Evolutionary conservation across 257 asterid species (phyloP), one percentile per base, ranked within the genome.

Genomic region (Mentha longifolia): DNA sequence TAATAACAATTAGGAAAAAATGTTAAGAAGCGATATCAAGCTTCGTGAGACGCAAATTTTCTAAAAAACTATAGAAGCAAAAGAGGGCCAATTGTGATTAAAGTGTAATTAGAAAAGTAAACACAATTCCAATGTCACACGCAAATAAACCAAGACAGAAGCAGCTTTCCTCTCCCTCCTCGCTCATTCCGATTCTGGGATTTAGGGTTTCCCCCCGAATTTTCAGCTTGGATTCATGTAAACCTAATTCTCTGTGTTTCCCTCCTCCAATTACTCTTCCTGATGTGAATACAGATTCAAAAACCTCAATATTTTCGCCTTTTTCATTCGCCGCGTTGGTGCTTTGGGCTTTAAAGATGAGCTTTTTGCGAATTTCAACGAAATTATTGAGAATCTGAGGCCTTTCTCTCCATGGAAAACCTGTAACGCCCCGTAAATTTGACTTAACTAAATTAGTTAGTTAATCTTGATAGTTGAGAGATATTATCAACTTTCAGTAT

Each of bases 371-470:
- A 51, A 65, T 25, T 69, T 73, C 62, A 61, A 56, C 45, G 63
- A 17, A 35, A 30, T 47, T 73, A n/a, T 37, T 20, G 63, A 63
- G 68, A 81, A 62, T 68, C 37, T 25, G 58, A 13, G 35, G 3
- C 45, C 59, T n/a, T 69, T 14, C 25, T 58, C 59, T 13, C 75
- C 70, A 88, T 90, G 98, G 91, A 74, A 25, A 72, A 72, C 51
- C 59, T n/a, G n/a, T n/a, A n/a, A n/a, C n/a, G n/a, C n/a, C n/a
- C n/a, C n/a, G n/a, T n/a, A n/a, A n/a, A n/a, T n/a, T n/a, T n/a
- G n/a, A n/a, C n/a, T n/a, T n/a, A n/a, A n/a, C n/a, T n/a, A n/a
- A n/a, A n/a, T n/a, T n/a, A n/a, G n/a, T n/a, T n/a, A n/a, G n/a
- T n/a, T n/a, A n/a, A n/a, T n/a, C n/a, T n/a, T n/a, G n/a, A n/a